These are phyloP conservation scores for Fusarium luffae DNA, from an alignment of 2,329 filamentous ascomycete genomes.

Conservation along the genomic window DNA sequence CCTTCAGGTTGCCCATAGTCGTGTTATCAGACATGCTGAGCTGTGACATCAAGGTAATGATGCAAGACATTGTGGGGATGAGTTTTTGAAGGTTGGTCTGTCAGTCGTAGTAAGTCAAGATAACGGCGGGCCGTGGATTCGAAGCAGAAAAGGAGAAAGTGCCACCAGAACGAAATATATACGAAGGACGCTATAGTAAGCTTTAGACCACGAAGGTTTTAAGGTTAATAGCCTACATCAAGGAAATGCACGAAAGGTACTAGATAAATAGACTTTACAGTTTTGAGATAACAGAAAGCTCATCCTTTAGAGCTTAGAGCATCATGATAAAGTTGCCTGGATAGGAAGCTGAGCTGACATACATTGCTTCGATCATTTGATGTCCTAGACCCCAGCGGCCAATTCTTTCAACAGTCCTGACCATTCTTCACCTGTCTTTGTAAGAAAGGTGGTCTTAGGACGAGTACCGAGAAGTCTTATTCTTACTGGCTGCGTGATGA, in stretches of 20 bases:
- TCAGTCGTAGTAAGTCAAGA: not conserved
- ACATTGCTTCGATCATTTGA: fast-evolving
- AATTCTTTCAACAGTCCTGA: not conserved
- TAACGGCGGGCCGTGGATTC: not conserved
- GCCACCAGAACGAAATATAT: not conserved
- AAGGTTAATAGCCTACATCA: not conserved
- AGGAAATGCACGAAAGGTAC: not conserved
- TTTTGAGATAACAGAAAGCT: not conserved
- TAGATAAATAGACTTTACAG: not conserved
- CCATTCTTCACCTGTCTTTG: not conserved
- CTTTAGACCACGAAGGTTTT: not conserved
- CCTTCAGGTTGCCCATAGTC: not conserved
- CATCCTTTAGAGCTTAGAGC: not conserved
- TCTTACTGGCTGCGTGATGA: not conserved
- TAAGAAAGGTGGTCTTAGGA: not conserved
- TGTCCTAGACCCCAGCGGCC: not conserved
- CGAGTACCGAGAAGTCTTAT: not conserved
- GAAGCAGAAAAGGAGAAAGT: not conserved
- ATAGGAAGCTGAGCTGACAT: not conserved
- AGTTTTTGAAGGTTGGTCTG: not conserved
- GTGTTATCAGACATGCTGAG: not conserved
- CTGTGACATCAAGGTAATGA: not conserved
- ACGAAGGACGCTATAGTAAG: not conserved
- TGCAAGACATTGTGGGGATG: not conserved
- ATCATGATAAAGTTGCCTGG: not conserved